Base-by-base conservation (phyloP, 768 basidiomycete genomes). In the Sarcomyxa edulis region DNA sequence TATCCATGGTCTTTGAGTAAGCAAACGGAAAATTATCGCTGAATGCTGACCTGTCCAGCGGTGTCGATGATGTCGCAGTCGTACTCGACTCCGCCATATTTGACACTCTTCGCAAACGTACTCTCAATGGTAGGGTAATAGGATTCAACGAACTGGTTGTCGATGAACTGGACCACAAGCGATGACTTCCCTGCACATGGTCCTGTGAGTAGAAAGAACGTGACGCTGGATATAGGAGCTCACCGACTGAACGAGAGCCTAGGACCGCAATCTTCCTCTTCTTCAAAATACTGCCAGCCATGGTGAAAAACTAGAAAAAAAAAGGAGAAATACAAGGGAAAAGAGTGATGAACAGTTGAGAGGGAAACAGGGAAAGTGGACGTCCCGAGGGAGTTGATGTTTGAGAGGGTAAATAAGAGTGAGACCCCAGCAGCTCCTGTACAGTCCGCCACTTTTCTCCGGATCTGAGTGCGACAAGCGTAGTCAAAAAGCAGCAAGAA, bases 51-150 rank as follows among this genome's bases (percentile, higher is more conserved):
- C 79, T 97, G 95, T 20, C 95, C 95, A 35, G 95, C 95, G 47
- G 92, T 95, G 60, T 98, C 95, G 51, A 97, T 90, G 66, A 98
- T 94, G 64, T 95, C 92, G 64, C 93, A 94, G 44, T 92, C 84
- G 54, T 93, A 98, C 53, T 94, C 90, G 22, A 83, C 72, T 35
- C 93, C 94, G 40, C 88, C 89, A 68, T 87, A 84, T 42, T 73
- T 76, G 53, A 98, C 80, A 43, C 72, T 81, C 72, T 95, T 96
- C 36, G 80, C 72, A 59, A 83, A 86, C 9, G 85, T 90, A 49
- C 73, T 79, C 62, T 97, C 94, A 55, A 95, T 95, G 35, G 93
- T 97, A 26, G 95, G 95, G 65, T 91, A 93, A 69, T 97, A 97
- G 6, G 83, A 72, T 44, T 95, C 93, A 59, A 84, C 74, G 55